Evolutionary conservation across 805 yeast species (phyloP).

Genomic region (Lachancea kluyveri): DNA sequence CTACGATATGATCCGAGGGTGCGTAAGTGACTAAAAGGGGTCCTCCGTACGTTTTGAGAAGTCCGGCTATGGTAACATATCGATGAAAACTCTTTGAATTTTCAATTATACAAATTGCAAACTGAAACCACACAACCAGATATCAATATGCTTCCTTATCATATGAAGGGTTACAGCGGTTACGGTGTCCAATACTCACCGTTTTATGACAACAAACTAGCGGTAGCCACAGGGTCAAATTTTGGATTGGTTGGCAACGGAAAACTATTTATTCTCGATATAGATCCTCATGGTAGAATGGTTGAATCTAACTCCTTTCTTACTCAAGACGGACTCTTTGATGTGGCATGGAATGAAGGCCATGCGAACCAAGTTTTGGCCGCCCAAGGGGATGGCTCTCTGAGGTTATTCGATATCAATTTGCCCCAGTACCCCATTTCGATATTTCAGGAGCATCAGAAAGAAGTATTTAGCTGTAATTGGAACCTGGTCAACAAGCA

Average conservation of each 20-base stretch:
- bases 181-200: conserved; percentile 88
- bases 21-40: too few species aligned
- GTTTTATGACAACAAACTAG: conserved; percentile 80
- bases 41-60: too few species aligned
- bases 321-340: conserved; percentile 91
- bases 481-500: conserved; percentile 70
- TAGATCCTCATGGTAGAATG: conserved; percentile 61
- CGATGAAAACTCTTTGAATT: too few species aligned
- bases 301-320: conserved; percentile 55
- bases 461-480: conserved; percentile 66
- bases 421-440: conserved; percentile 64
- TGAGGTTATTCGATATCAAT: conserved; percentile 73
- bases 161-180: conserved; percentile 80
- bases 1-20: too few species aligned
- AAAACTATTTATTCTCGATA: conserved; percentile 61
- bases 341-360: conserved; percentile 81
- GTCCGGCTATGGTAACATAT: too few species aligned
- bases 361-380: conserved; percentile 82
- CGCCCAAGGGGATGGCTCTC: conserved; percentile 87
- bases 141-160: conserved; percentile 73
- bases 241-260: conserved; percentile 96
- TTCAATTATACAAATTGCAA: too few species aligned
- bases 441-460: conserved; percentile 69
- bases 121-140: too few species aligned
- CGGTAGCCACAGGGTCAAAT: conserved; percentile 87